A percentile compares a stretch with the other conserved stretches of the same genome.
phyloP scores from a whole-genome alignment of 1,139 yeast species.

The Saccharomyces hybrid region DNA sequence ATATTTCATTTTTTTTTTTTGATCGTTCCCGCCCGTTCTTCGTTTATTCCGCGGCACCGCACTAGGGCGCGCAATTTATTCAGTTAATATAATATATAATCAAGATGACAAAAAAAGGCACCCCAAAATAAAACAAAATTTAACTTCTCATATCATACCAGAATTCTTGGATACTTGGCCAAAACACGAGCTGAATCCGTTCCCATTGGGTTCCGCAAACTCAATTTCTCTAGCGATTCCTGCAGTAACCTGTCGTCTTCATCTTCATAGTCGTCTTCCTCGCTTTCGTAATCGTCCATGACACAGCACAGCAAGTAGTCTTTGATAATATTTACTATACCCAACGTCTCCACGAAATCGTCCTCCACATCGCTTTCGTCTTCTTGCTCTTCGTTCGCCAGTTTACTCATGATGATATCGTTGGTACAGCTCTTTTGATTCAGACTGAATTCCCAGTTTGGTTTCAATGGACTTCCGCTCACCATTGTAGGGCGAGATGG shows the following conservation, averaged over 20 bases:
- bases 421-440: conserved; percentile 20
- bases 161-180: conserved; percentile 12
- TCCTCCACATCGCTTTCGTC: conserved; percentile 5
- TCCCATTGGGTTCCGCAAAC: not conserved
- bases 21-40: not conserved
- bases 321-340: conserved; percentile 20
- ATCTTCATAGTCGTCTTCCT: conserved; percentile 7
- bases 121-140: too few relatives aligned
- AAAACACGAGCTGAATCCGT: not conserved
- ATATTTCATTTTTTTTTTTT: not conserved
- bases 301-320: conserved; percentile 26
- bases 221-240: not conserved
- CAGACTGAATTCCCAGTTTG: conserved; percentile 13
- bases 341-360: conserved; percentile 10
- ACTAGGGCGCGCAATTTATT: not conserved
- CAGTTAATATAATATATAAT: not conserved
- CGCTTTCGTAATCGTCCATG: conserved; percentile 21
- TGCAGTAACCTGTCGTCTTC: not conserved
- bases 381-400: conserved; percentile 9
- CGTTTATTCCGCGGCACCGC: not conserved
- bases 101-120: not conserved
- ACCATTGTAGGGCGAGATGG: not conserved
- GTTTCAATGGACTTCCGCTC: not conserved
- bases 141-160: conserved; percentile 4
- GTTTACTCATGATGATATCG: conserved; percentile 1